Percentiles rank a stretch among this genome's conserved stretches.
phyloP scores from a whole-genome alignment of 306 rosid genomes.

The Abrus precatorius region DNA sequence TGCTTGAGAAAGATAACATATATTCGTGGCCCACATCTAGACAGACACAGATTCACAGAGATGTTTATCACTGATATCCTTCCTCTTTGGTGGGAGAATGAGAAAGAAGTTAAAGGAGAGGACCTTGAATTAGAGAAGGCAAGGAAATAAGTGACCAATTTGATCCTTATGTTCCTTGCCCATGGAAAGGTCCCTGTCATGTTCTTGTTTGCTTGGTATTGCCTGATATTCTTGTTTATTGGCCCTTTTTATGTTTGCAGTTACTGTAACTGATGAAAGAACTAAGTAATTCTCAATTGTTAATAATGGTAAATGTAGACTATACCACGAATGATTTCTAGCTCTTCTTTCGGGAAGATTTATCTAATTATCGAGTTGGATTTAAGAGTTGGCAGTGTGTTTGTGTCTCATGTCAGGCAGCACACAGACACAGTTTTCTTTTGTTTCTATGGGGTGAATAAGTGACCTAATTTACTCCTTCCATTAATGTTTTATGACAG shows the following conservation, averaged over 20 bases:
- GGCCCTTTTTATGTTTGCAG: conserved; percentile 44
- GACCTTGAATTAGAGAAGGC: conserved; percentile 36
- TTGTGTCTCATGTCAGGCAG: conserved; percentile 9
- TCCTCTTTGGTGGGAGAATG: conserved; percentile 23
- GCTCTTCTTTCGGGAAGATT: conserved; percentile 1
- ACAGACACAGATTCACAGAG: conserved; percentile 38
- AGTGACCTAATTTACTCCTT: neutral
- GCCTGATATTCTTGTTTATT: conserved; percentile 43
- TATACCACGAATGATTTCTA: conserved; percentile 3
- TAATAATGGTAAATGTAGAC: conserved; percentile 36
- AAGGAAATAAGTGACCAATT: conserved; percentile 50
- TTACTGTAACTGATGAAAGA: conserved; percentile 49
- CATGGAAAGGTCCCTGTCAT: conserved; percentile 53
- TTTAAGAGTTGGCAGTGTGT: conserved; percentile 1
- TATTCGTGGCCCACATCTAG: conserved; percentile 49
- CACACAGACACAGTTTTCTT: neutral
- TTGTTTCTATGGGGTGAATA: neutral
- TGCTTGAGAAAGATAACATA: conserved; percentile 54
- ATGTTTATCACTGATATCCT: conserved; percentile 20
- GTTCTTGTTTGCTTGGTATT: conserved; percentile 46
- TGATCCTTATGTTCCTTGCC: conserved; percentile 55
- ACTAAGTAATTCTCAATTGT: conserved; percentile 42
- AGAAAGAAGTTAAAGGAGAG: conserved; percentile 22
- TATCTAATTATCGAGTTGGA: conserved; percentile 39
- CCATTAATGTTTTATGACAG: conserved; percentile 33